Evolutionary conservation across 2,329 filamentous ascomycete genomes (phyloP), one percentile per base, ranked within the genome.

Genomic region (Taxawa tesnikishii): DNA sequence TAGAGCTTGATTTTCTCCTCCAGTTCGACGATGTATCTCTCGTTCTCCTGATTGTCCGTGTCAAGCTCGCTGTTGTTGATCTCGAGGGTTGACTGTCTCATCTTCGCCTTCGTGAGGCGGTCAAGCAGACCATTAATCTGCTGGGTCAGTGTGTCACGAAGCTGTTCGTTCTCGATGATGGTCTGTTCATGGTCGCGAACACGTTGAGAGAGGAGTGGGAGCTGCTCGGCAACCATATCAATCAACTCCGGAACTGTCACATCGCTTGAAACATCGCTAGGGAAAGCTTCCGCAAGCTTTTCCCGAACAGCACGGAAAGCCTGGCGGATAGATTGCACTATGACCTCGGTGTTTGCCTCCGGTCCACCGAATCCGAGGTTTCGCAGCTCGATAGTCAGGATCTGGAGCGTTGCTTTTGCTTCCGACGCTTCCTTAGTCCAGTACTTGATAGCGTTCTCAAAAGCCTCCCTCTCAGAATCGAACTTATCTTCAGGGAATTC

Each of bases 311-410:
- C 36, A 7, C 51, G 49, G 32, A 65, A 62, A n/a, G 53, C 51
- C 28, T 55, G 51, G 14, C 61, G 59, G 28, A 66, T 51, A 31
- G 50, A 52, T 15, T 44, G 38, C 13, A 65, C 40, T 15, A 65
- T 55, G 14, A 31, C 39, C 10, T 49, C 43, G 15, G 48, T 43
- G 6, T 44, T 46, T 11, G 50, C 42, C 11, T 55, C 53, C 2
- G 47, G 42, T 10, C 48, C 45, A 17, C 42, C 47, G 37, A 64
- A 56, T 15, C 59, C 54, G 12, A 65, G 51, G 17, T 56, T 56
- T 33, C 59, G 49, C 4, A 66, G 46, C 38, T 64, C 59, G 14
- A 65, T 55, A 7, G 54, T 48, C 10, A 65, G 43, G 24, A 64
- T 49, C 17, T 59, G 50, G 3, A 66, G 48, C 5, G 54, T 48